Evolutionary conservation across 2,329 filamentous ascomycete species (phyloP).

Genomic region (Botrytis paeoniae): DNA sequence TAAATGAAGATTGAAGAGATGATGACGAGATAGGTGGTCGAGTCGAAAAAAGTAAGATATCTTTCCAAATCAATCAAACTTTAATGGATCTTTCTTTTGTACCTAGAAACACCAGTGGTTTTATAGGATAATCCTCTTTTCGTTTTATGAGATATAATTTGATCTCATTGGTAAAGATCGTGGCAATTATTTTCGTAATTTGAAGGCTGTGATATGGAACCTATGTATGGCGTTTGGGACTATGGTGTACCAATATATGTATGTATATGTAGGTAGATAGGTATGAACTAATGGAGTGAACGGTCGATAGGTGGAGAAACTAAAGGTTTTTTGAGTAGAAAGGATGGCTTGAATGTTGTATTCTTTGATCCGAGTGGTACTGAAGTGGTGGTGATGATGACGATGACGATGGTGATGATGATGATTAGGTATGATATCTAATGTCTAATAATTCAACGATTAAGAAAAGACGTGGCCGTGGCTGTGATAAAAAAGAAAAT

Average conservation of each 20-base stretch:
- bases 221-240: background rate
- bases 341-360: background rate
- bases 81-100: background rate
- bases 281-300: background rate
- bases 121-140: background rate
- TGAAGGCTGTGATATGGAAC: constrained; percentile 7
- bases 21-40: background rate
- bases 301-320: background rate
- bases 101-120: background rate
- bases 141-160: background rate
- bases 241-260: constrained; percentile 13
- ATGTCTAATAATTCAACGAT: background rate
- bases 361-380: background rate
- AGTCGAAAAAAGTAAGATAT: background rate
- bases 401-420: background rate
- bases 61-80: background rate
- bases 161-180: background rate
- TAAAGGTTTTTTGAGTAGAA: background rate
- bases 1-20: background rate
- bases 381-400: background rate
- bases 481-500: background rate
- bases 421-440: background rate
- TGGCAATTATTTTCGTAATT: constrained; percentile 1
- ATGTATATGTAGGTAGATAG: background rate
- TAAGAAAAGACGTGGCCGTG: background rate